A percentile compares a stretch with the other conserved stretches of the same genome.
Evolutionary conservation across 1,139 yeast genomes (phyloP).

Genomic region (Arxiozyma slooffiae): DNA sequence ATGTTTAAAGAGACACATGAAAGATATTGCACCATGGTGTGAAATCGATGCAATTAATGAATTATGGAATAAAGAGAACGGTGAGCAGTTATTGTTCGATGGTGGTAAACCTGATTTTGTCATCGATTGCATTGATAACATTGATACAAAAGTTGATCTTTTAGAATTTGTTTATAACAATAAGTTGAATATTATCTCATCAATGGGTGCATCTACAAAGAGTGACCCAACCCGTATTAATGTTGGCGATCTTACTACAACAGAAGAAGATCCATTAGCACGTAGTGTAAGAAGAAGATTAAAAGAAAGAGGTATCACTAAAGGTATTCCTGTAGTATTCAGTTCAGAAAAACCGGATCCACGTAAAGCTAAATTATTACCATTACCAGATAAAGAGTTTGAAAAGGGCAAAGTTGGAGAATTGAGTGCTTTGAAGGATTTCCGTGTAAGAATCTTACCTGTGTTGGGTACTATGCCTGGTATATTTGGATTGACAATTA

Average conservation of each 20-base stretch:
- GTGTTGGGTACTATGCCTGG: conserved; percentile 96
- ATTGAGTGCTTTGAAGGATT: conserved; percentile 75
- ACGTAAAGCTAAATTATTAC: conserved; percentile 76
- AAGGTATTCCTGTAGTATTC: conserved; percentile 79
- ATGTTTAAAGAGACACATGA: conserved; percentile 56
- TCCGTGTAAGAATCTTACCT: conserved; percentile 87
- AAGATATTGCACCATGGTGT: conserved; percentile 83
- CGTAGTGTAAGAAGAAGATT: conserved; percentile 76
- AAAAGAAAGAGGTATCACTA: conserved; percentile 62
- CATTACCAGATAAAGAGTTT: conserved; percentile 69
- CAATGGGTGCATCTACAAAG: conserved; percentile 96
- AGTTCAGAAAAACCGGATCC: conserved; percentile 96
- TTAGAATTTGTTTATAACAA: conserved; percentile 59
- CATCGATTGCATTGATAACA: conserved; percentile 91
- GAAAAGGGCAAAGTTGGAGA: conserved; percentile 79
- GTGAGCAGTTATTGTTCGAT: conserved; percentile 49
- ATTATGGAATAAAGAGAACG: conserved; percentile 61
- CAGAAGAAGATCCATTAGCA: conserved; percentile 93
- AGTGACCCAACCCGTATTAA: conserved; percentile 76
- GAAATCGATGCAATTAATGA: conserved; percentile 66
- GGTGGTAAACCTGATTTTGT: conserved; percentile 58
- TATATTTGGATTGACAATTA: conserved; percentile 82
- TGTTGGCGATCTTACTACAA: conserved; percentile 62
- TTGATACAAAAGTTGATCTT: conserved; percentile 87
- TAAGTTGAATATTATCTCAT: conserved; percentile 58